phyloP scores from a whole-genome alignment of 345 rosid genomes.

The Lepidium africanum region DNA sequence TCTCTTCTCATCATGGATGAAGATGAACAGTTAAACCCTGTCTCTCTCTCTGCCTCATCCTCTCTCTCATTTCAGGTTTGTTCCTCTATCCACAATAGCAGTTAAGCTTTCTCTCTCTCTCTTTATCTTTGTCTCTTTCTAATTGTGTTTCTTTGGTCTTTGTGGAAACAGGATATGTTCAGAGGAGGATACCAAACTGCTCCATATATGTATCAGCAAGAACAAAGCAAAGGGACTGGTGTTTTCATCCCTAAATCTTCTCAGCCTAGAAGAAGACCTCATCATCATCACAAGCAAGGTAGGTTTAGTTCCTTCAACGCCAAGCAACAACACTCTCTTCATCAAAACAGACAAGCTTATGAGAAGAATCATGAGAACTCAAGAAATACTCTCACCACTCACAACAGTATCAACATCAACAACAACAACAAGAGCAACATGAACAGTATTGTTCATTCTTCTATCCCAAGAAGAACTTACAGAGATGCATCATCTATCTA shows the following conservation, averaged over 20 bases:
- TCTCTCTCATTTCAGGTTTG: conserved; percentile 68
- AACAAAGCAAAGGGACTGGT: conserved; percentile 85
- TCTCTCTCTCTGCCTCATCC: conserved; percentile 33
- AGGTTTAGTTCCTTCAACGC: conserved; percentile 41
- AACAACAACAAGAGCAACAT: conserved; percentile 3
- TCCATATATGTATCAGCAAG: conserved; percentile 44
- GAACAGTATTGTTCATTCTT: conserved; percentile 21
- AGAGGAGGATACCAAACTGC: conserved; percentile 37
- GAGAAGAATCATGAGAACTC: conserved; percentile 32
- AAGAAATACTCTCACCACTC: conserved; percentile 16
- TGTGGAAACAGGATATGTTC: conserved; percentile 37
- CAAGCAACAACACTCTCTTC: conserved; percentile 34
- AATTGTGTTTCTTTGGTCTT: background rate
- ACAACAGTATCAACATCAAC: background rate
- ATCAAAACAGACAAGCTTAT: conserved; percentile 17
- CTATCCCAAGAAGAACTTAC: conserved; percentile 34
- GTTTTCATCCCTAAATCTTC: conserved; percentile 73
- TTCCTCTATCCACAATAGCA: background rate
- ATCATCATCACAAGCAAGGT: conserved; percentile 38
- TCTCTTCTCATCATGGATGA: conserved; percentile 95
- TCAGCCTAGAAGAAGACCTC: conserved; percentile 56
- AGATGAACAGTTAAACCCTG: conserved; percentile 44
- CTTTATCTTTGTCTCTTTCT: background rate
- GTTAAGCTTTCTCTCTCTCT: background rate
- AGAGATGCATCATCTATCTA: conserved; percentile 28